Evolutionary conservation across 345 rosid genomes (phyloP).

Genomic region (Carallia brachiata): DNA sequence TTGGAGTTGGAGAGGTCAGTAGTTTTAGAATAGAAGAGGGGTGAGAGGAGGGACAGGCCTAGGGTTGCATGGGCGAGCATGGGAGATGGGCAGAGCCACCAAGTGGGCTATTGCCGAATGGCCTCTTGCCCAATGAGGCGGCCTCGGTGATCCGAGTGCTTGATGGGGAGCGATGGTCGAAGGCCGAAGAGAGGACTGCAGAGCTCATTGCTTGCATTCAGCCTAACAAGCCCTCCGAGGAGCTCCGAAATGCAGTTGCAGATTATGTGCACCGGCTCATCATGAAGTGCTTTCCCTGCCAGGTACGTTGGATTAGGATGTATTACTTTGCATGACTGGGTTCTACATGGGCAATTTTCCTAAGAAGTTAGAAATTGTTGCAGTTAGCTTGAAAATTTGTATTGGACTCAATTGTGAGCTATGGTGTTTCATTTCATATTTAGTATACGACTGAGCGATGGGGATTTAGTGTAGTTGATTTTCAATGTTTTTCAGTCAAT

Average conservation of each 20-base stretch:
- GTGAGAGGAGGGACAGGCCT: not conserved
- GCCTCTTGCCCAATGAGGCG: conserved; percentile 71
- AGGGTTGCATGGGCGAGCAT: conserved; percentile 82
- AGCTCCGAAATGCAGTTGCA: conserved; percentile 74
- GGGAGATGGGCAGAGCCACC: conserved; percentile 70
- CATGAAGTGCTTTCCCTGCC: conserved; percentile 67
- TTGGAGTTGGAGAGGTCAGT: not conserved
- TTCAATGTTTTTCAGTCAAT: not conserved
- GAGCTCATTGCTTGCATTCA: conserved; percentile 74
- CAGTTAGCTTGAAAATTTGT: not conserved
- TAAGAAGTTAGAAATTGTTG: not conserved
- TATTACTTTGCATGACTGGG: no score
- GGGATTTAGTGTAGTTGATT: not conserved
- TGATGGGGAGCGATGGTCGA: conserved; percentile 64
- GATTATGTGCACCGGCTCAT: conserved; percentile 70
- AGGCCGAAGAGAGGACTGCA: conserved; percentile 70
- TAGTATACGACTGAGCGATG: not conserved
- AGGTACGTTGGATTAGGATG: conserved; percentile 33
- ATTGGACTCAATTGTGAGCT: not conserved
- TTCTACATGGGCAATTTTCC: not conserved
- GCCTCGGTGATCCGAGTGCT: conserved; percentile 53
- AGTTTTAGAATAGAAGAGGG: not conserved
- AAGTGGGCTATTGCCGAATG: conserved; percentile 63
- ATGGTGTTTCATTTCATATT: not conserved
- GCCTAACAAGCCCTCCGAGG: conserved; percentile 68